Base-by-base conservation (phyloP, 2,329 filamentous ascomycete species). In the Epicoccum sorghinum region DNA sequence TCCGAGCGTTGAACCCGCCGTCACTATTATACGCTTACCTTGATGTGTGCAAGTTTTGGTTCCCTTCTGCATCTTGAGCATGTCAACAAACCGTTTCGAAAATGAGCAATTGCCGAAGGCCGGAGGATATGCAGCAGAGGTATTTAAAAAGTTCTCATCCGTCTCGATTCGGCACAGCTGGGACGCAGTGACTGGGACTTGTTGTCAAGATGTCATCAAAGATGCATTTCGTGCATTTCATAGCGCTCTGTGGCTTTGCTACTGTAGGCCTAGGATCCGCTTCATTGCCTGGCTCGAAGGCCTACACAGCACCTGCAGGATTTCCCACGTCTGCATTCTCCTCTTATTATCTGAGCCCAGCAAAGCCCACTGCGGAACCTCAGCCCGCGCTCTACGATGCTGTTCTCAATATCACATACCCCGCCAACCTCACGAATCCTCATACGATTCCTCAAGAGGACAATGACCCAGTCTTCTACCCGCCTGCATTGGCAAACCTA, bases 381-480 rank as follows among this genome's bases (percentile, higher is more conserved):
- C 46, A 49, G 27, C 46, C 46, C 14, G 46, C 38, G 22, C 37
- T 49, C 29, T 36, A 49, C 38, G 46, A 49, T n/a, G 37, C 46
- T 7, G 46, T 49, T 35, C 46, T 49, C 30, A 49, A 49, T 14
- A 35, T 41, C 22, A 49, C 46, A 4, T 49, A 49, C 14, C 46
- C 38, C 9, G 13, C 29, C 4, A 49, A 49, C 10, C 46, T 49
- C 14, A 49, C 46, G n/a, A 49, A 49, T 13, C 46, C 46, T 25
- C 33, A 13, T 23, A 49, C 46, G 10, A 41, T 49, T 2, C 46
- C 46, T 9, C 6, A 41, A 9, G 29, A 42, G 12, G 46, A 49
- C 24, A 23, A 29, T 8, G 46, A 49, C 13, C 46, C 38, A 23
- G 30, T 49, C 22, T 42, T 41, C 30, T 49, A 35, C 30, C 46